These are phyloP conservation scores for Chlorella sorokiniana DNA, from an alignment of 139 green algal species.

Conservation along the genomic window DNA sequence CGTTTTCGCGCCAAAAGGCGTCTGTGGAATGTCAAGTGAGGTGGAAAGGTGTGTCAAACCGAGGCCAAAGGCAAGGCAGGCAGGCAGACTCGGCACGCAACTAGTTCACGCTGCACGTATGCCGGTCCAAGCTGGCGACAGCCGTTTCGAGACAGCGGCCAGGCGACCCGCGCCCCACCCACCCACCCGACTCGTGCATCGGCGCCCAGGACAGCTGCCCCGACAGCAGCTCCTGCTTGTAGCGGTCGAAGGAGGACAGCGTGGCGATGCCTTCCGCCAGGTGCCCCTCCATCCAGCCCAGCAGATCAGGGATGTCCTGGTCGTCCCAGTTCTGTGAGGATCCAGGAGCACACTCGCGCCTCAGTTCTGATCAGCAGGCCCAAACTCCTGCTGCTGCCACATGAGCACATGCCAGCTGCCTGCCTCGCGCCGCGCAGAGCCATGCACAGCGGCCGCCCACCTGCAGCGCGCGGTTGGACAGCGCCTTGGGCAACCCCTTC, in stretches of 20 bases:
- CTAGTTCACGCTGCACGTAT: too few species aligned
- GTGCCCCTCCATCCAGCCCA: constrained; percentile 81
- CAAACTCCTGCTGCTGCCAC: not conserved
- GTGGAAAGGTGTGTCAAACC: not conserved
- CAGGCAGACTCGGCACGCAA: too few species aligned
- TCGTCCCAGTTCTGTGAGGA: constrained; percentile 90
- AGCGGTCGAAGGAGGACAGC: constrained; percentile 87
- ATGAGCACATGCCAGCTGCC: not conserved
- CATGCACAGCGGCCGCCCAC: constrained; percentile 25
- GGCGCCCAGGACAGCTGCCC: constrained; percentile 83
- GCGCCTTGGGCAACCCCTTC: constrained; percentile 77
- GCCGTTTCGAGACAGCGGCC: too few species aligned
- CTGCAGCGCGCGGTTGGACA: constrained; percentile 62
- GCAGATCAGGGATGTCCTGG: constrained; percentile 82
- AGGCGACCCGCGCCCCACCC: too few species aligned
- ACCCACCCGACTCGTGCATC: constrained; percentile 28
- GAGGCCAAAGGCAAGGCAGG: not conserved
- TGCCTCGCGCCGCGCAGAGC: not conserved
- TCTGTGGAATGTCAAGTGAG: not conserved
- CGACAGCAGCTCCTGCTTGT: constrained; percentile 65
- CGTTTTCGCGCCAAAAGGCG: constrained; percentile 83
- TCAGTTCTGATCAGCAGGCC: too few species aligned
- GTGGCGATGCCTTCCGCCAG: constrained; percentile 74
- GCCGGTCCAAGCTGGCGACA: too few species aligned
- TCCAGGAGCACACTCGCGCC: too few species aligned